Percentiles rank a stretch among this genome's conserved stretches.
phyloP scores from a whole-genome alignment of 2,329 filamentous ascomycete species.

The Botryotinia calthae region DNA sequence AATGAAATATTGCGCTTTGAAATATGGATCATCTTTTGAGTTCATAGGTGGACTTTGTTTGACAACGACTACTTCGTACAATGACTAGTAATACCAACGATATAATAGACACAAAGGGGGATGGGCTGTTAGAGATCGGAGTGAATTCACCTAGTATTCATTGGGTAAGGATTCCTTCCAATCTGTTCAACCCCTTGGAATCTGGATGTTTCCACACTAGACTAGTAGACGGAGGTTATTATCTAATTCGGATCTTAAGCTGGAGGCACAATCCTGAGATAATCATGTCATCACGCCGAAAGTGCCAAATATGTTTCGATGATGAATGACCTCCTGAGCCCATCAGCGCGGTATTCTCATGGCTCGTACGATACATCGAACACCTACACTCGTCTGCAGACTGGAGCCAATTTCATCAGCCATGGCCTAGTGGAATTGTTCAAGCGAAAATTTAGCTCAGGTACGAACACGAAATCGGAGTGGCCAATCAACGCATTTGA shows the following conservation, averaged over 20 bases:
- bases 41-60: neutral
- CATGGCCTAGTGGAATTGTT: neutral
- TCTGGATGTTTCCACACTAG: neutral
- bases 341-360: neutral
- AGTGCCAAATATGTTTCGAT: neutral
- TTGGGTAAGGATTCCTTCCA: neutral
- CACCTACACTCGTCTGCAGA: neutral
- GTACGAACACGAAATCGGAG: slow-evolving; percentile 11
- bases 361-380: slow-evolving; percentile 9
- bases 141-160: neutral
- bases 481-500: slow-evolving; percentile 15
- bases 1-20: neutral
- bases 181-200: neutral
- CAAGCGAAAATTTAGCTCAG: slow-evolving; percentile 5
- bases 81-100: neutral
- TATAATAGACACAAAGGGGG: neutral
- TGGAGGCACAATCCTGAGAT: neutral
- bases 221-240: slow-evolving; percentile 1
- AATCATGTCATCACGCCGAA: slow-evolving; percentile 7
- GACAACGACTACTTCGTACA: neutral
- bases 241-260: neutral
- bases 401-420: slow-evolving; percentile 5
- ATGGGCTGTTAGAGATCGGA: neutral
- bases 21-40: neutral
- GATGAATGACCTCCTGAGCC: neutral